phyloP scores from a whole-genome alignment of 2,329 filamentous ascomycete genomes.

The Sporothrix dimorphospora region DNA sequence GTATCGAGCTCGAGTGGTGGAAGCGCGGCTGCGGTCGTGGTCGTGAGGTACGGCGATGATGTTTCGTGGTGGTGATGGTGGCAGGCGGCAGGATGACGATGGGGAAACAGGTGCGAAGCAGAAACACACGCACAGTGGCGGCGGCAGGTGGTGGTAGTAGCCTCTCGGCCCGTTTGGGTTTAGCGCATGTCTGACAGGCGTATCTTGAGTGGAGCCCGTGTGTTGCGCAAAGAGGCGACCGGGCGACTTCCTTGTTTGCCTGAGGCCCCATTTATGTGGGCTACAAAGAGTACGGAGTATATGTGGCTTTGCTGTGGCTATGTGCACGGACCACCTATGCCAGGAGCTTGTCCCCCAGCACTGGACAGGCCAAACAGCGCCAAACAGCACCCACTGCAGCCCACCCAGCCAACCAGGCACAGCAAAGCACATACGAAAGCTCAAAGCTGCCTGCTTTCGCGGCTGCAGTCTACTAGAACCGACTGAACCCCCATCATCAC shows the following conservation, averaged over 20 bases:
- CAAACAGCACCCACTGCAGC: not conserved
- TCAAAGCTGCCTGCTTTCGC: slow-evolving; percentile 35
- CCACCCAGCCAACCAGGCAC: slow-evolving; percentile 14
- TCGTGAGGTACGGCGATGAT: not conserved
- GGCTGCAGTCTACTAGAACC: not conserved
- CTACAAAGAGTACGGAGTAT: too few relatives aligned
- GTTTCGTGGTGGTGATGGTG: not conserved
- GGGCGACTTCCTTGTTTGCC: not conserved
- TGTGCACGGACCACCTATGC: slow-evolving; percentile 26
- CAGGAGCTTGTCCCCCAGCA: not conserved
- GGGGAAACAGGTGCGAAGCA: slow-evolving; percentile 16
- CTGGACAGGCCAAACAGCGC: not conserved
- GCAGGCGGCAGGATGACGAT: slow-evolving; percentile 25
- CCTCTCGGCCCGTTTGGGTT: slow-evolving; percentile 8
- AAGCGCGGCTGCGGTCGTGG: not conserved
- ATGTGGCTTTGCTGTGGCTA: not conserved
- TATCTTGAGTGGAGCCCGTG: not conserved
- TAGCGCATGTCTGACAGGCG: slow-evolving; percentile 12
- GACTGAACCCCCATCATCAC: not conserved
- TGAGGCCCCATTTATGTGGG: slow-evolving; percentile 22
- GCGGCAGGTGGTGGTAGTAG: not conserved
- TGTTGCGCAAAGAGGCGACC: not conserved
- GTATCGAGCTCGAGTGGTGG: not conserved
- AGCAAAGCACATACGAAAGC: slow-evolving; percentile 33
- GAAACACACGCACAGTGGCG: slow-evolving; percentile 13